Conservation (phyloP, 2,329 filamentous ascomycete genomes). For the Colletotrichum cereale region DNA sequence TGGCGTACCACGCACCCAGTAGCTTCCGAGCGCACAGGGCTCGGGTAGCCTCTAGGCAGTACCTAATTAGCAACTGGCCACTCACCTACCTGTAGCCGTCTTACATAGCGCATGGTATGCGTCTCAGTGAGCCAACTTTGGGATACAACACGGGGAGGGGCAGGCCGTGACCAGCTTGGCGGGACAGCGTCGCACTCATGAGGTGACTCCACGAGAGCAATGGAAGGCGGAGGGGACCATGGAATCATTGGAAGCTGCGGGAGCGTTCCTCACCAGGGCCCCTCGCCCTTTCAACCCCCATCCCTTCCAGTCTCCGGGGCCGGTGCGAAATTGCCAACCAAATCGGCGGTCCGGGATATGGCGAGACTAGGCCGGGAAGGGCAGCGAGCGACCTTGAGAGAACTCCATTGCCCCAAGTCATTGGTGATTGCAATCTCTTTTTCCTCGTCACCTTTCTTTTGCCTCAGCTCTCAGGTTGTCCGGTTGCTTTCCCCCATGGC, state of each 20-base stretch:
- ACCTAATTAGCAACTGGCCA: neutral
- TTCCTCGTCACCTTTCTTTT: slow-evolving; percentile 19
- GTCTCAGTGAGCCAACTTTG: neutral
- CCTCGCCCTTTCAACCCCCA: neutral
- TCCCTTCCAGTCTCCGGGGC: slow-evolving; percentile 7
- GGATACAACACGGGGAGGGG: slow-evolving; percentile 3
- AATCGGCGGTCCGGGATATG: slow-evolving; percentile 31
- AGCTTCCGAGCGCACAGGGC: slow-evolving; percentile 1
- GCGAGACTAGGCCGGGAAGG: slow-evolving; percentile 22
- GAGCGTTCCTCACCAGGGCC: slow-evolving; percentile 1
- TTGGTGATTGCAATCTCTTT: slow-evolving; percentile 32
- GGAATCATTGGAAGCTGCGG: slow-evolving; percentile 19
- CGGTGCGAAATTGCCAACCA: slow-evolving; percentile 31
- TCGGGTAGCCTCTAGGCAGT: slow-evolving; percentile 7
- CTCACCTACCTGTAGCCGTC: neutral
- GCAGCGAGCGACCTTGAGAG: slow-evolving; percentile 15
- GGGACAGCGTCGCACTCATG: neutral
- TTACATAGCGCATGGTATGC: neutral
- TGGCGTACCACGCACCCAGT: neutral
- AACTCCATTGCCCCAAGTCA: slow-evolving; percentile 4
- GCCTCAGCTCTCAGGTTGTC: slow-evolving; percentile 13
- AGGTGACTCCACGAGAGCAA: neutral
- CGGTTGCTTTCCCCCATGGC: neutral
- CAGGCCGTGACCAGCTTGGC: neutral
- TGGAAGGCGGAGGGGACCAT: neutral